These are phyloP conservation scores for Henckelia pumila DNA, from an alignment of 257 asterid genomes.

Conservation along the genomic window DNA sequence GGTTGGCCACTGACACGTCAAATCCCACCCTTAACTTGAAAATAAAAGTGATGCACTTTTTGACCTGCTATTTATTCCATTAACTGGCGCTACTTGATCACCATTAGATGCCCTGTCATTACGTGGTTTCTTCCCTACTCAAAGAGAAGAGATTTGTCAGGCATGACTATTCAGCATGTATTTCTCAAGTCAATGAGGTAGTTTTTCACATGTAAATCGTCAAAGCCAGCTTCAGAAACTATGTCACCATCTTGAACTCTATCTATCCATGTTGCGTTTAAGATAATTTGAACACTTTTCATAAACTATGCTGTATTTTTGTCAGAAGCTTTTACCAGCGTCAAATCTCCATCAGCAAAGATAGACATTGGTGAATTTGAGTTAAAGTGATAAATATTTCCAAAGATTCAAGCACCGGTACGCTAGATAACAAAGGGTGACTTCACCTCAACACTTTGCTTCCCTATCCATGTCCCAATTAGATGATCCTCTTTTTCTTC, in stretches of 20 bases:
- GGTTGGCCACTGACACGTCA: background rate
- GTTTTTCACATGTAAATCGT: constrained; percentile 2
- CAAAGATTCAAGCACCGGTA: background rate
- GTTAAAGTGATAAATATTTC: constrained; percentile 9
- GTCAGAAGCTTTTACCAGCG: background rate
- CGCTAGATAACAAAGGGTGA: constrained; percentile 18
- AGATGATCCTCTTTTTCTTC: constrained; percentile 87
- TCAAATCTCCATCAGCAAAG: background rate
- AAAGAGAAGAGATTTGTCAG: background rate
- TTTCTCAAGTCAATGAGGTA: background rate
- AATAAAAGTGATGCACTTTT: background rate
- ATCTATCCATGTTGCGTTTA: background rate
- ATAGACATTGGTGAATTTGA: background rate
- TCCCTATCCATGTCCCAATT: constrained; percentile 96
- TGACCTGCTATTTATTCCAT: constrained; percentile 1
- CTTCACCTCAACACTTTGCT: constrained; percentile 79
- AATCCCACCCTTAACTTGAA: background rate
- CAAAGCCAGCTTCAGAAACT: background rate
- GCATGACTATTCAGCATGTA: background rate
- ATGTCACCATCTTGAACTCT: background rate
- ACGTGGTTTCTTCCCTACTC: background rate
- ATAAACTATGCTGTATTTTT: background rate
- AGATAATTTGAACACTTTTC: constrained; percentile 9
- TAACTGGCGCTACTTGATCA: background rate
- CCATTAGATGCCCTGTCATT: background rate